Evolutionary conservation across 2,329 filamentous ascomycete genomes (phyloP).

Genomic region (Chalara sp.): DNA sequence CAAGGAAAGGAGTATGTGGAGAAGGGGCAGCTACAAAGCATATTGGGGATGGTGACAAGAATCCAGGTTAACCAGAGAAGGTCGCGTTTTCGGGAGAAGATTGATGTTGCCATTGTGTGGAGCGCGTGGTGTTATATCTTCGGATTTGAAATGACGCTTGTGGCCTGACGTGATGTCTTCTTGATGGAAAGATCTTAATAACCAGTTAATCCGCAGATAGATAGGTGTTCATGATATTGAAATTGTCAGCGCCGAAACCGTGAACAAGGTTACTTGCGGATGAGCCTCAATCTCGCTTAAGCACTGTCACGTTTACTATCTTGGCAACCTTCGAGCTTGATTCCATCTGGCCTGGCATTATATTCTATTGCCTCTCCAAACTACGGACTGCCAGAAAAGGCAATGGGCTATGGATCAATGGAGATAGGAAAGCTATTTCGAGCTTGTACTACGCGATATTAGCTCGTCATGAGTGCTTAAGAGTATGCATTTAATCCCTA

Average conservation of each 20-base stretch:
- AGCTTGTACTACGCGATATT: too few species aligned
- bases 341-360: not conserved
- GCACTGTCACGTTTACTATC: not conserved
- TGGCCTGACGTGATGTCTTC: too few species aligned
- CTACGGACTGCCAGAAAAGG: too few species aligned
- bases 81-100: constrained; percentile 25
- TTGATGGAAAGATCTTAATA: not conserved
- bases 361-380: not conserved
- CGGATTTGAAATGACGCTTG: not conserved
- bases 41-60: constrained; percentile 51
- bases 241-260: not conserved
- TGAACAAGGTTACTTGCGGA: not conserved
- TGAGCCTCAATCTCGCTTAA: not conserved
- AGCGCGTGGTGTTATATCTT: not conserved
- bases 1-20: not conserved
- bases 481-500: too few species aligned
- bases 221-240: not conserved
- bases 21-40: constrained; percentile 44
- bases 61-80: constrained; percentile 51
- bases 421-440: too few species aligned
- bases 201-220: not conserved
- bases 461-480: too few species aligned
- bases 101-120: constrained; percentile 19
- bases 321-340: too few species aligned
- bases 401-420: too few species aligned